These are phyloP conservation scores for Pyrus pyrifolia DNA, from an alignment of 306 rosid species.

Conservation along the genomic window DNA sequence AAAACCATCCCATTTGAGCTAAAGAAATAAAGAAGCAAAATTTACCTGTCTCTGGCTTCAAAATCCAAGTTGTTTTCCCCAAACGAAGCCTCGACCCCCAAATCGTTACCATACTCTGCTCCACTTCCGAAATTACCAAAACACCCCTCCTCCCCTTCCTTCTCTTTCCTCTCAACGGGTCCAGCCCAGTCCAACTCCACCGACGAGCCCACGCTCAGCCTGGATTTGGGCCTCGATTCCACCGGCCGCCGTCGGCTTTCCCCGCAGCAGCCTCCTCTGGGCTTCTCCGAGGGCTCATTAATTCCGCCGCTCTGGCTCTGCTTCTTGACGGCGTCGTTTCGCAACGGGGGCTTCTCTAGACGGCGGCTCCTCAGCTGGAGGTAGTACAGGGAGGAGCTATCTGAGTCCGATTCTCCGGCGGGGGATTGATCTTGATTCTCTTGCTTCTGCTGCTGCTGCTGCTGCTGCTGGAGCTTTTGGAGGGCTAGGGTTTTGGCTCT, in stretches of 20 bases:
- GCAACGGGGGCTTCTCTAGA: constrained; percentile 47
- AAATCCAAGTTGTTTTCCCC: constrained; percentile 54
- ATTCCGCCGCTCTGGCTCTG: not conserved
- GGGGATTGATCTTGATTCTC: not conserved
- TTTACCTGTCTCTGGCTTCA: constrained; percentile 54
- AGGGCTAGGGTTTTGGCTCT: constrained; percentile 68
- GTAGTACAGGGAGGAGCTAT: constrained; percentile 39
- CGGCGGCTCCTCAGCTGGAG: constrained; percentile 89
- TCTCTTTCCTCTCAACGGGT: not conserved
- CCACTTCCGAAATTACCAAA: constrained; percentile 1
- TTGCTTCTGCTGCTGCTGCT: not conserved
- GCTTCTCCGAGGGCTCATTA: not conserved
- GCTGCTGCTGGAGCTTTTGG: constrained; percentile 29
- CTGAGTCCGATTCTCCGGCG: constrained; percentile 3
- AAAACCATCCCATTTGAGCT: not conserved
- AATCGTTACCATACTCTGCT: constrained; percentile 27
- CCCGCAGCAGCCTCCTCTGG: constrained; percentile 15
- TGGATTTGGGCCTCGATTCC: constrained; percentile 15
- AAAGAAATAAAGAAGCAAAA: not conserved
- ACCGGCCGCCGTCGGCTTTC: constrained; percentile 2
- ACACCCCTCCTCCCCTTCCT: constrained; percentile 8
- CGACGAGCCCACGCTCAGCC: constrained; percentile 12
- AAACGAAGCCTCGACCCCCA: constrained; percentile 39
- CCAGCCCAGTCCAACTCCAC: constrained; percentile 21
- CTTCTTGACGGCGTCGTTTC: not conserved